Evolutionary conservation across 768 basidiomycete genomes (phyloP).

Genomic region (Pleurotus cornucopiae): DNA sequence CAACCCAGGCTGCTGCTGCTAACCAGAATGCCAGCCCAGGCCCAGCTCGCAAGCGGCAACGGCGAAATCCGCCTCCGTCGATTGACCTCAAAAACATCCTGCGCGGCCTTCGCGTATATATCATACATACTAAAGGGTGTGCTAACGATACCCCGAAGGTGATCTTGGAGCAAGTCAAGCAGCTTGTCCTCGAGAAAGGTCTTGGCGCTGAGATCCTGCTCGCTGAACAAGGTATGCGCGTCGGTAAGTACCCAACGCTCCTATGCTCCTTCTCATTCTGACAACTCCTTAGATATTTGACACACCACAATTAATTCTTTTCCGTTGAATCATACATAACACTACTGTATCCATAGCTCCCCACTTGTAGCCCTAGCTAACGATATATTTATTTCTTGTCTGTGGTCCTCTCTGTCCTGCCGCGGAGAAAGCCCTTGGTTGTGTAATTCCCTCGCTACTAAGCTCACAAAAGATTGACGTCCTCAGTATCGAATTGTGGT

Average conservation of each 20-base stretch:
- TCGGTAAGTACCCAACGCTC: slow-evolving; percentile 47
- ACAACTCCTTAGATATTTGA: slow-evolving; percentile 29
- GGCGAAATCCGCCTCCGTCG: slow-evolving; percentile 28
- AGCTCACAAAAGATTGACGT: too few relatives aligned
- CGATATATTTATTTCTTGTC: background rate
- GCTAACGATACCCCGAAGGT: slow-evolving; percentile 49
- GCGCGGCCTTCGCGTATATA: slow-evolving; percentile 60
- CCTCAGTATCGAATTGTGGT: too few relatives aligned
- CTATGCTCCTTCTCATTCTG: background rate
- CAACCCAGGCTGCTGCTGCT: background rate
- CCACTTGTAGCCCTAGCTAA: slow-evolving; percentile 12
- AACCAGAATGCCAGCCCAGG: slow-evolving; percentile 13
- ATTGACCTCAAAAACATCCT: slow-evolving; percentile 51
- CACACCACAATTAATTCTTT: slow-evolving; percentile 9
- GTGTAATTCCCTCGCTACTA: too few relatives aligned
- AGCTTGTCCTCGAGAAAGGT: slow-evolving; percentile 52
- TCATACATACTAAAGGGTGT: slow-evolving; percentile 87
- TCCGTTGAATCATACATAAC: slow-evolving; percentile 20
- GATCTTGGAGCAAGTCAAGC: slow-evolving; percentile 71
- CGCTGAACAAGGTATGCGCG: slow-evolving; percentile 77
- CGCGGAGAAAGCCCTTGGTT: too few relatives aligned
- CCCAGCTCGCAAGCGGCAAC: slow-evolving; percentile 12
- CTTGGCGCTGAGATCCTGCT: slow-evolving; percentile 71
- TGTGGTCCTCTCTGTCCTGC: too few relatives aligned
- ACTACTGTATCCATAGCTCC: slow-evolving; percentile 35